Conservation (phyloP, 495 filamentous ascomycete genomes). For the Geoglossum glabrum region DNA sequence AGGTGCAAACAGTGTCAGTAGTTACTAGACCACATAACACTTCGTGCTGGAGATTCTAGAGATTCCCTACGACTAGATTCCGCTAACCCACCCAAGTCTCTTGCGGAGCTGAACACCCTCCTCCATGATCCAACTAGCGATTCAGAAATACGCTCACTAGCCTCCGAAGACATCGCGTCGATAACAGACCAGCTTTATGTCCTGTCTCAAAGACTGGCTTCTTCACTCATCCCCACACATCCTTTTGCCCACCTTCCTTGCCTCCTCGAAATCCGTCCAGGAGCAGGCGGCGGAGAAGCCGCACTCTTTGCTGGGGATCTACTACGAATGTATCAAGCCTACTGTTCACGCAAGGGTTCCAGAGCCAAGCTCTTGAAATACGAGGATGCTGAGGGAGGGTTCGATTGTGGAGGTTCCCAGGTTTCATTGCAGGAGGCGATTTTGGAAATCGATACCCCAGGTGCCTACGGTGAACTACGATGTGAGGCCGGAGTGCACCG, state of each 20-base stretch:
- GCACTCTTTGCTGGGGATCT: slow-evolving; percentile 74
- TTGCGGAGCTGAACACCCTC: slow-evolving; percentile 30
- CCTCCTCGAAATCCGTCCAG: slow-evolving; percentile 76
- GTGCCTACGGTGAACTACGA: slow-evolving; percentile 60
- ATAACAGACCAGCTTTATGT: slow-evolving; percentile 37
- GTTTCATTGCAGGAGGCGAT: slow-evolving; percentile 61
- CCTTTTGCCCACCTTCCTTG: slow-evolving; percentile 89
- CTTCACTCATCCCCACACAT: slow-evolving; percentile 63
- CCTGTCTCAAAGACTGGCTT: slow-evolving; percentile 44
- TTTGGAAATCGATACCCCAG: slow-evolving; percentile 56
- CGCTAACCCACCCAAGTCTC: slow-evolving; percentile 8
- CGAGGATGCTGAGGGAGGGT: slow-evolving; percentile 27
- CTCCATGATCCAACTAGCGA: slow-evolving; percentile 39
- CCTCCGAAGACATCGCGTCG: slow-evolving; percentile 50
- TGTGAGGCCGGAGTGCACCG: slow-evolving; percentile 87
- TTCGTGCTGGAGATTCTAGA: too few relatives aligned
- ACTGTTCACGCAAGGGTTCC: slow-evolving; percentile 45
- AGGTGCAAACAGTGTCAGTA: slow-evolving; percentile 26
- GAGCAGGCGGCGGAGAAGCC: slow-evolving; percentile 84
- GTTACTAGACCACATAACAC: too few relatives aligned
- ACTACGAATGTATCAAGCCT: slow-evolving; percentile 70
- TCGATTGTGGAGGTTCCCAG: slow-evolving; percentile 23
- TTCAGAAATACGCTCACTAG: slow-evolving; percentile 43
- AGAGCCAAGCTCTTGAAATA: slow-evolving; percentile 36
- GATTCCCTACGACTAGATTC: background rate